Base-by-base conservation (phyloP, 805 yeast species). In the Peterozyma xylosa region DNA sequence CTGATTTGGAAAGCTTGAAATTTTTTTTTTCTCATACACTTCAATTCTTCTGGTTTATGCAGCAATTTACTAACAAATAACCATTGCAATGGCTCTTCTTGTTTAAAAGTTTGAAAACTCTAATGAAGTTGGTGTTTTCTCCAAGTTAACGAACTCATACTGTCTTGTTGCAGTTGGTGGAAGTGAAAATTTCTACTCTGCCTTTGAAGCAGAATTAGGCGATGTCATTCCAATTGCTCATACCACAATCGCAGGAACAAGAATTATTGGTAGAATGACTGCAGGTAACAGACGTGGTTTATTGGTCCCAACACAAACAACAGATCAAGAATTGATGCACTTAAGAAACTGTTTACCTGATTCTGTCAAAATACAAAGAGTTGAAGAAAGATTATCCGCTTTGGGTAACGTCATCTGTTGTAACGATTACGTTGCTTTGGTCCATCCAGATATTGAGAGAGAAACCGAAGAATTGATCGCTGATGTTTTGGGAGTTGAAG, bases 381-480 rank as follows among this genome's bases (percentile, higher is more conserved):
- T 95, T 35, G 99, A 93, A 68, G 99, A 93, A 71, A 81, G 99
- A 62, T 73, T 93, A 50, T 86, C 96, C 42, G 99, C 99, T 11
- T 71, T 93, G 53, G 99, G 99, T 57, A 93, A 93, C 57, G 99
- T 93, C 50, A 89, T 93, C 59, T 91, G 98, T 68, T 91, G 98
- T 70, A 93, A 93, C 67, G 99, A 93, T 66, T 93, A 93, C 63
- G 99, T 95, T 56, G 99, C 99, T 3, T 76, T 93, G 52, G 99
- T 93, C 43, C 99, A 93, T 67, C 99, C 99, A 42, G 99, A 93
- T 70, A 88, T 93, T 53, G 99, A 93, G 73, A 83, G 99, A 63
- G 99, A 93, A 68, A 93, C 99, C 42, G 99, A 93, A 70, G 99
- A 93, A 71, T 72, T 93, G 55, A 93, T 93, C 61, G 96, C 98